These are phyloP conservation scores for Candida sanyaensis DNA, from an alignment of 1,139 yeast genomes.

Conservation along the genomic window DNA sequence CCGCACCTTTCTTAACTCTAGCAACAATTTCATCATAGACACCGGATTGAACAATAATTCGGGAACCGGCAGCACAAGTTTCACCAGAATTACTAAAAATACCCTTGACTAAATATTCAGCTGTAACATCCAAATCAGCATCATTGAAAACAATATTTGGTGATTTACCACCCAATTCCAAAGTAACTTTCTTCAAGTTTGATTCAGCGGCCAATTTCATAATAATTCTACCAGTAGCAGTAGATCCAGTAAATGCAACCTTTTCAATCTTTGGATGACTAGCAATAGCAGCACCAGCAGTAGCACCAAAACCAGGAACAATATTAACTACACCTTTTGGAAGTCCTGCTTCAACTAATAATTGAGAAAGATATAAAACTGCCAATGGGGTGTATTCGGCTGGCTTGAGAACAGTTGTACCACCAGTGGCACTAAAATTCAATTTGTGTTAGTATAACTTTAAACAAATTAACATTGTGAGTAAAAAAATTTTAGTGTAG, in stretches of 20 bases:
- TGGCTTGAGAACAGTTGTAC: constrained; percentile 75
- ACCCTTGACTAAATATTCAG: constrained; percentile 54
- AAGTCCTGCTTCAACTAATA: constrained; percentile 68
- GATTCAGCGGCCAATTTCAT: constrained; percentile 71
- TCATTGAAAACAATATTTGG: constrained; percentile 79
- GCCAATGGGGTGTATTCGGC: constrained; percentile 85
- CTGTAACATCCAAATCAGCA: constrained; percentile 65
- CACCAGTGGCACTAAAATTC: constrained; percentile 81
- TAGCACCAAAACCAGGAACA: constrained; percentile 76
- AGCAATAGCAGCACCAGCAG: constrained; percentile 74
- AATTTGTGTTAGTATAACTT: no score
- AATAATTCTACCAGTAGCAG: constrained; percentile 75
- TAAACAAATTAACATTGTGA: no score
- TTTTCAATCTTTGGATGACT: constrained; percentile 69
- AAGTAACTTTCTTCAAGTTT: constrained; percentile 75
- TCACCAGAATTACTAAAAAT: constrained; percentile 82
- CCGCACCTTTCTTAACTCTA: constrained; percentile 60
- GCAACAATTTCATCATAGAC: constrained; percentile 67
- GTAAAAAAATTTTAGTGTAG: no score
- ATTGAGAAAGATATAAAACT: constrained; percentile 63
- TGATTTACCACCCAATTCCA: constrained; percentile 87
- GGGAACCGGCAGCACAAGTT: constrained; percentile 86
- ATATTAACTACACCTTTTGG: constrained; percentile 81
- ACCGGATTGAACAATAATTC: constrained; percentile 75
- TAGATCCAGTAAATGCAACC: constrained; percentile 86